phyloP scores from a whole-genome alignment of 495 filamentous ascomycete genomes.

The Penicillium lagena region DNA sequence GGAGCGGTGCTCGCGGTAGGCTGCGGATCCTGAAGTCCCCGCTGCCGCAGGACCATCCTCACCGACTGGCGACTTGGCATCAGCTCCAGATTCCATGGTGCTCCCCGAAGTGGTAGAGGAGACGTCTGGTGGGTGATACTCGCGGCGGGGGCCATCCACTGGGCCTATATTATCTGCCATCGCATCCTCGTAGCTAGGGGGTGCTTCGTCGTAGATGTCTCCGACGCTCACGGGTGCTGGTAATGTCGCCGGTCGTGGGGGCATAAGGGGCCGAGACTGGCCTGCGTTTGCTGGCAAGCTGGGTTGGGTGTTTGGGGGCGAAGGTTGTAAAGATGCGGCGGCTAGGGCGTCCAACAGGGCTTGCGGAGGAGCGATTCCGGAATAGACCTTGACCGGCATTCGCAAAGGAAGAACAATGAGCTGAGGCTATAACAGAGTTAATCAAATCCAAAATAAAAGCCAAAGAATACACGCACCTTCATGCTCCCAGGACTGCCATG shows the following conservation, averaged over 20 bases:
- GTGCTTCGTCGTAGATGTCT: slow-evolving; percentile 52
- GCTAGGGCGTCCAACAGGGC: slow-evolving; percentile 66
- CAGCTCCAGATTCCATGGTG: slow-evolving; percentile 32
- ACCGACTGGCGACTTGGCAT: slow-evolving; percentile 31
- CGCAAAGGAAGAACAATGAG: slow-evolving; percentile 67
- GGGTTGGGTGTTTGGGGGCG: slow-evolving; percentile 16
- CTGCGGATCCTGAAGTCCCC: slow-evolving; percentile 13
- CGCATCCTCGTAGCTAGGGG: slow-evolving; percentile 84
- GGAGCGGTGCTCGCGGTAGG: slow-evolving; percentile 19
- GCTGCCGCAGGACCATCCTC: slow-evolving; percentile 17
- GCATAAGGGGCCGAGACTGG: slow-evolving; percentile 27
- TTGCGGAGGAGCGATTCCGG: slow-evolving; percentile 80
- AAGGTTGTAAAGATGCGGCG: slow-evolving; percentile 25
- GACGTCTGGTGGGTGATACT: slow-evolving; percentile 53
- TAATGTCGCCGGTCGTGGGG: slow-evolving; percentile 22
- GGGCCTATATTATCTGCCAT: slow-evolving; percentile 72
- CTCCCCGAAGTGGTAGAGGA: slow-evolving; percentile 21
- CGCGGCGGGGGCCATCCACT: slow-evolving; percentile 55
- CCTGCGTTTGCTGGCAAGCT: slow-evolving; percentile 12
- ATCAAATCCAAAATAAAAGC: slow-evolving; percentile 8
- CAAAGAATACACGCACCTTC: slow-evolving; percentile 38
- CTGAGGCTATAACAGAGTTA: slow-evolving; percentile 45
- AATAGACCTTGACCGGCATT: slow-evolving; percentile 75
- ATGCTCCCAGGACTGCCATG: slow-evolving; percentile 44
- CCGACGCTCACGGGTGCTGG: slow-evolving; percentile 20